Percentiles rank a stretch among this genome's conserved stretches.
phyloP scores from a whole-genome alignment of 1,284 basidiomycete species.

The Leccinum insolens region DNA sequence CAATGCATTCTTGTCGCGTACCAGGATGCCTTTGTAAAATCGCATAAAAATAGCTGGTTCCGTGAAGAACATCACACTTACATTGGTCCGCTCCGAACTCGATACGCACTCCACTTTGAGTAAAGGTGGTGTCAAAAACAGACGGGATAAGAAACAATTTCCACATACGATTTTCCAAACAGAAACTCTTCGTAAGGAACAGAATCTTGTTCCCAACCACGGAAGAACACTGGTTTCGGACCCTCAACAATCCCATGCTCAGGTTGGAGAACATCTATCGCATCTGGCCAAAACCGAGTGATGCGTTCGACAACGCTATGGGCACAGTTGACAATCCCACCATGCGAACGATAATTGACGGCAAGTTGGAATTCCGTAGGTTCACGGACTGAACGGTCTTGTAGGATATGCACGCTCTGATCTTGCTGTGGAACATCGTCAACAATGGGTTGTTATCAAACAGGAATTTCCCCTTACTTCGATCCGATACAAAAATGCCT shows the following conservation, averaged over 20 bases:
- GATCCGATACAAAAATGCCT: slow-evolving; percentile 61
- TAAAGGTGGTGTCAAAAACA: background rate
- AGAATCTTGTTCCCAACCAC: slow-evolving; percentile 53
- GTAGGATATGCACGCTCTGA: slow-evolving; percentile 14
- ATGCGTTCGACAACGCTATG: slow-evolving; percentile 66
- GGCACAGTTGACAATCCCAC: slow-evolving; percentile 70
- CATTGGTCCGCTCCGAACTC: slow-evolving; percentile 75
- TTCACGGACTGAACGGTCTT: slow-evolving; percentile 22
- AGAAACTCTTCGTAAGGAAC: slow-evolving; percentile 61
- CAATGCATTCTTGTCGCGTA: slow-evolving; percentile 59
- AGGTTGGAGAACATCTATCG: slow-evolving; percentile 61
- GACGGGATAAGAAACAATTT: slow-evolving; percentile 4
- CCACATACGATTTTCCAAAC: slow-evolving; percentile 48
- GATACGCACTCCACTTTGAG: slow-evolving; percentile 47
- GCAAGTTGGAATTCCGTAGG: slow-evolving; percentile 62
- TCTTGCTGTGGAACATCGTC: slow-evolving; percentile 21
- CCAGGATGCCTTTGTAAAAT: slow-evolving; percentile 58
- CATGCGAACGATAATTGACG: slow-evolving; percentile 72
- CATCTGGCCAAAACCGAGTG: slow-evolving; percentile 61
- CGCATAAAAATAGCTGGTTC: background rate
- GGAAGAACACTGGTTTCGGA: slow-evolving; percentile 61
- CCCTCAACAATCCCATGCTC: slow-evolving; percentile 65
- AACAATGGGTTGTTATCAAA: background rate
- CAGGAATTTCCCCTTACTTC: slow-evolving; percentile 44
- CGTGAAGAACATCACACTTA: slow-evolving; percentile 27